Conservation (phyloP, 352 stramenopile genomes). For the Globisporangium sylvaticum region DNA sequence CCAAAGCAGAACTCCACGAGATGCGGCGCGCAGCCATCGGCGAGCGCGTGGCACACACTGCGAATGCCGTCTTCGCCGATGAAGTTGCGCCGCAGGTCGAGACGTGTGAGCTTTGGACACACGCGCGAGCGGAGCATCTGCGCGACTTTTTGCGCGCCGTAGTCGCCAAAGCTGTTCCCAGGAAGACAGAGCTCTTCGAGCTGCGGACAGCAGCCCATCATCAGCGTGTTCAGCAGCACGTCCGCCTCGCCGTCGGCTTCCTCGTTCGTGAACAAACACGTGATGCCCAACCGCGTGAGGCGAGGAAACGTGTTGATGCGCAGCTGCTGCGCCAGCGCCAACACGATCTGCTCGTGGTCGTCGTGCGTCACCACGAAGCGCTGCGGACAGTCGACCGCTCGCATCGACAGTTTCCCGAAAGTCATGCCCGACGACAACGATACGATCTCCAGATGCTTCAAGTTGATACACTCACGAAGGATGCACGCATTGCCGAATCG, state of each 20-base stretch:
- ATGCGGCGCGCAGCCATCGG: constrained; percentile 59
- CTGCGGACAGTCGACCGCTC: constrained; percentile 77
- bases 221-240: constrained; percentile 77
- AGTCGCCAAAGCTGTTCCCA: constrained; percentile 85
- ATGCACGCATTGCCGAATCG: constrained; percentile 29
- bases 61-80: constrained; percentile 78
- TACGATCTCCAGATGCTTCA: constrained; percentile 71
- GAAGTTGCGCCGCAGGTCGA: constrained; percentile 84
- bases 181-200: constrained; percentile 77
- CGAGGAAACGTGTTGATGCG: constrained; percentile 47
- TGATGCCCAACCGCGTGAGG: constrained; percentile 61
- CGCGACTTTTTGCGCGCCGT: constrained; percentile 73
- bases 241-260: constrained; percentile 80
- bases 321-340: constrained; percentile 67
- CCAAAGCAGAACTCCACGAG: constrained; percentile 76
- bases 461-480: constrained; percentile 57
- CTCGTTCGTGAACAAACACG: constrained; percentile 85
- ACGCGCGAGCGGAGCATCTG: constrained; percentile 79
- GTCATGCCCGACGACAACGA: constrained; percentile 77
- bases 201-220: constrained; percentile 69
- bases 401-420: constrained; percentile 84
- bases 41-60: constrained; percentile 66
- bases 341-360: constrained; percentile 84
- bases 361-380: constrained; percentile 86
- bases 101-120: constrained; percentile 68